These are phyloP conservation scores for Penicillium sp. DNA, from an alignment of 2,329 filamentous ascomycete species.

Conservation along the genomic window DNA sequence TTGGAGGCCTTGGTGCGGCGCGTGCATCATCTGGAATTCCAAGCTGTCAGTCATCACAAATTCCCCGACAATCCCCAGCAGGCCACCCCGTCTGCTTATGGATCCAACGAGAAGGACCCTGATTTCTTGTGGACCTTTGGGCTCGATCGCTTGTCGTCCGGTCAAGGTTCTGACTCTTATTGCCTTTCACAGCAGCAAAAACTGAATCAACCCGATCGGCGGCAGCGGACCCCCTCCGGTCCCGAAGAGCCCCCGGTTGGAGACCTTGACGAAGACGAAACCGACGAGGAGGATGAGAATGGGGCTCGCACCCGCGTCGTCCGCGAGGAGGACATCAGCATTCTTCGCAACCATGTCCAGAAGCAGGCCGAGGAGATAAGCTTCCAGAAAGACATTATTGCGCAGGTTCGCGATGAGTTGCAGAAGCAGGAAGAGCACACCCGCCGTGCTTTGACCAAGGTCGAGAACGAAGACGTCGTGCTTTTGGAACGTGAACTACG, in stretches of 20 bases:
- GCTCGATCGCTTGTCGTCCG: constrained; percentile 33
- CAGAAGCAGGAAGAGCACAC: constrained; percentile 82
- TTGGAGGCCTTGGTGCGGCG: constrained; percentile 73
- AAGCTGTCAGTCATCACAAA: constrained; percentile 55
- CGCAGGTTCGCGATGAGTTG: constrained; percentile 80
- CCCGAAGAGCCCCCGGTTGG: constrained; percentile 29
- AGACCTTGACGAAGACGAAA: constrained; percentile 35
- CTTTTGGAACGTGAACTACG: constrained; percentile 88
- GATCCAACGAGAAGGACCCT: constrained; percentile 50
- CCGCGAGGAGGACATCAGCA: constrained; percentile 78
- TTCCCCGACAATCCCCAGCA: constrained; percentile 83
- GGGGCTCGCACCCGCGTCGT: constrained; percentile 52
- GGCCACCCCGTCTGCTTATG: constrained; percentile 57
- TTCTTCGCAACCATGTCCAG: constrained; percentile 85
- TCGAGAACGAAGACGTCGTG: constrained; percentile 84
- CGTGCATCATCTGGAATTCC: constrained; percentile 78
- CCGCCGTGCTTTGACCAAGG: constrained; percentile 74
- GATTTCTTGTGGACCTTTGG: constrained; percentile 36
- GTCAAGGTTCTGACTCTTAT: constrained; percentile 36
- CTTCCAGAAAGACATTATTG: constrained; percentile 80
- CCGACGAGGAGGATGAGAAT: constrained; percentile 50
- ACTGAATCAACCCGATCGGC: constrained; percentile 36
- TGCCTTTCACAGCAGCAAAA: constrained; percentile 38
- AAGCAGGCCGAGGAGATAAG: constrained; percentile 91
- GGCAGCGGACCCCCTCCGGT: constrained; percentile 35